phyloP scores from a whole-genome alignment of 352 stramenopile species.

The Pythium scleroteichum region DNA sequence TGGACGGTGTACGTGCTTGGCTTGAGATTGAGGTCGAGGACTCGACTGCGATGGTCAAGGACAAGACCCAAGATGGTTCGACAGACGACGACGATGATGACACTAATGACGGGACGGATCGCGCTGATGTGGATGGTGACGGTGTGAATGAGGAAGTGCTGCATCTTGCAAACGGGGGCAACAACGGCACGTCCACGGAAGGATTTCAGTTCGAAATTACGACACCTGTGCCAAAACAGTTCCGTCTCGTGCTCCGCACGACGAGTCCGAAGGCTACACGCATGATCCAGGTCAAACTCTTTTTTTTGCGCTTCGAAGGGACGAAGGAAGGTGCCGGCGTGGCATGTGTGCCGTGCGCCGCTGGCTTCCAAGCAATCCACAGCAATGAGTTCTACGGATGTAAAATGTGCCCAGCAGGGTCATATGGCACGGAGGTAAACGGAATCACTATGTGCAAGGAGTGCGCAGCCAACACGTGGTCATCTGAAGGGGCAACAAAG shows the following conservation, averaged over 20 bases:
- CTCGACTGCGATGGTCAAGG: slow-evolving; percentile 5
- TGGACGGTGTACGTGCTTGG: slow-evolving; percentile 62
- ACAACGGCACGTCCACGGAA: slow-evolving; percentile 68
- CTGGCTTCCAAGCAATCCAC: slow-evolving; percentile 47
- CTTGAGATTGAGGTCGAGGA: slow-evolving; percentile 63
- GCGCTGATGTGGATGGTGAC: slow-evolving; percentile 33
- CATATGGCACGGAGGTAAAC: slow-evolving; percentile 35
- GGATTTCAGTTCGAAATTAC: slow-evolving; percentile 60
- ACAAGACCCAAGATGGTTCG: slow-evolving; percentile 10
- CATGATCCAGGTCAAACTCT: slow-evolving; percentile 53
- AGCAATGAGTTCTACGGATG: slow-evolving; percentile 42
- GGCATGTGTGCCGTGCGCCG: slow-evolving; percentile 50
- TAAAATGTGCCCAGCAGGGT: slow-evolving; percentile 61
- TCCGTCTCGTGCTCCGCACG: slow-evolving; percentile 59
- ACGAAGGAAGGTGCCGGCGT: slow-evolving; percentile 56
- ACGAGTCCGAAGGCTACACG: slow-evolving; percentile 42
- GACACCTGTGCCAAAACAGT: slow-evolving; percentile 42
- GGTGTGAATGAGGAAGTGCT: slow-evolving; percentile 36
- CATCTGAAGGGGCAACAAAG: slow-evolving; percentile 39
- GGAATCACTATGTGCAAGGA: slow-evolving; percentile 47
- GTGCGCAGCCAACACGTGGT: slow-evolving; percentile 68
- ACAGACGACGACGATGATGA: slow-evolving; percentile 28
- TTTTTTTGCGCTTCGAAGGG: slow-evolving; percentile 50
- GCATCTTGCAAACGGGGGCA: slow-evolving; percentile 57
- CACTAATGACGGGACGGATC: slow-evolving; percentile 15